Base-by-base conservation (phyloP, 352 stramenopile genomes). In the Phytophthora nicotianae region DNA sequence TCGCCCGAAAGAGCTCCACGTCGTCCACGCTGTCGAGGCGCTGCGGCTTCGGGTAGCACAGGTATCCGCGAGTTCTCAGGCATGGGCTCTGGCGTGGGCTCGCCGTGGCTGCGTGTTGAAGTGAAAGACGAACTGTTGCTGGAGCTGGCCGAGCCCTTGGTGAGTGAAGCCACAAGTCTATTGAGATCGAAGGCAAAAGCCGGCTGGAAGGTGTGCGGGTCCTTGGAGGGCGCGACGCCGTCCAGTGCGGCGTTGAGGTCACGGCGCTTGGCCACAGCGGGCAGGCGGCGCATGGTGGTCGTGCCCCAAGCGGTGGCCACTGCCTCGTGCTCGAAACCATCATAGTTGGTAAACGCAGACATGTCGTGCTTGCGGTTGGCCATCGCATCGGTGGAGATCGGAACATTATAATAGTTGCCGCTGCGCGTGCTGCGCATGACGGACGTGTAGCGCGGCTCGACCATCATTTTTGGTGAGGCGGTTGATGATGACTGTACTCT, bases 371-470 rank as follows among this genome's bases (percentile, higher is more conserved):
- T 62, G 35, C 26, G 52, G 29, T 35, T 51, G 23, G 19, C 42
- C 49, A 64, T 11, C n/a, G 59, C 35, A 21, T 73, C 59, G 17
- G 72, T 50, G 13, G 70, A 60, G 42, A 83, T 61, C 11, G 77
- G 77, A 21, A 87, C 62, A 56, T 84, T 78, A 65, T 87, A 87
- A 54, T 83, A 87, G 43, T 87, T 87, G 56, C 72, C 75, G 58
- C 77, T 87, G 57, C 69, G 70, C 50, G 75, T 81, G 50, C 75
- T 79, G 67, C 77, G 77, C 73, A 87, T 69, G 37, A 87, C 73
- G 45, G 77, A 83, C 55, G 73, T 73, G 60, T 72, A 78, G 29
- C 62, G 62, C 29, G 61, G 33, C 29, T 87, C 77, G 57, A 84
- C 75, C 65, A 74, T 77, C 55, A 68, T 68, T n/a, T 35, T 56